Conservation (phyloP, 306 rosid genomes). For the Quercus rubra region DNA sequence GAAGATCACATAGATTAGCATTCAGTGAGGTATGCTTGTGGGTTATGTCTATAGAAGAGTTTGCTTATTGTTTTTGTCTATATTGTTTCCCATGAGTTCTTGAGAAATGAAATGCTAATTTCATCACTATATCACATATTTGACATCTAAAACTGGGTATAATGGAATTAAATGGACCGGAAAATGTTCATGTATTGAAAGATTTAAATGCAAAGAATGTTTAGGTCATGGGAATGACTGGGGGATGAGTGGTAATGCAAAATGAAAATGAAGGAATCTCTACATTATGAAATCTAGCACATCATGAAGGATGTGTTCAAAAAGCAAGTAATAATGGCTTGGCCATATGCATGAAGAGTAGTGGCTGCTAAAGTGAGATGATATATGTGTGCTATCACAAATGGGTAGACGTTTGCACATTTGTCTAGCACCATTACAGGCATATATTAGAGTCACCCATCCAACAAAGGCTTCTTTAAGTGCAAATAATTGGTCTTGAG, state of each 20-base stretch:
- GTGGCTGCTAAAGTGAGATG: background rate
- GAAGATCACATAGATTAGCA: constrained; percentile 20
- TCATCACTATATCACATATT: background rate
- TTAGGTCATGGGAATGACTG: too few relatives aligned
- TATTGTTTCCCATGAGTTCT: background rate
- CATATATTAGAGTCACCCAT: background rate
- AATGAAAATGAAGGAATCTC: background rate
- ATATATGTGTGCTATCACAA: background rate
- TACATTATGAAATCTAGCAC: background rate
- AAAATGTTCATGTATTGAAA: too few relatives aligned
- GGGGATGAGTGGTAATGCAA: background rate
- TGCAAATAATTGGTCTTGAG: background rate
- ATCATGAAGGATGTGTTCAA: background rate
- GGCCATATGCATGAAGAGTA: background rate
- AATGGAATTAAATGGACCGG: background rate
- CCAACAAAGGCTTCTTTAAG: background rate
- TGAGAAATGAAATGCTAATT: background rate
- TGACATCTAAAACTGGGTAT: background rate
- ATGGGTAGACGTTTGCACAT: background rate
- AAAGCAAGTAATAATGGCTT: background rate
- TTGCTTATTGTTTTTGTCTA: background rate
- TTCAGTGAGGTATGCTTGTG: constrained; percentile 8
- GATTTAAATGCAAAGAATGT: too few relatives aligned
- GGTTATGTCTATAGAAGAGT: background rate
- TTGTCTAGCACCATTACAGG: background rate